Conservation (phyloP, 495 filamentous ascomycete genomes). For the Bombardia bombarda region DNA sequence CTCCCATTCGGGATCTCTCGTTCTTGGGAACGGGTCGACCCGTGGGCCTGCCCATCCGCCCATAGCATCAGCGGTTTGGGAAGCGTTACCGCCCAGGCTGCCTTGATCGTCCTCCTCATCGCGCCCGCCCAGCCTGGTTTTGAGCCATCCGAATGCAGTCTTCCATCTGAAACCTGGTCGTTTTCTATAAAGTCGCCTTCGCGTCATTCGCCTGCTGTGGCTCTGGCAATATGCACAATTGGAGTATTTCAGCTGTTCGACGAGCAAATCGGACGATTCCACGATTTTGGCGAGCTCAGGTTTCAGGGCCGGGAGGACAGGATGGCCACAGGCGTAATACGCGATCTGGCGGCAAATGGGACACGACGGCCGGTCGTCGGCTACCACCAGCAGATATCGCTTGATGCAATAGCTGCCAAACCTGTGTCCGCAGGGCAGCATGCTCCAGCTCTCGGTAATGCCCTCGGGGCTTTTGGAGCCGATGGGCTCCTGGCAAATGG, state of each 20-base stretch:
- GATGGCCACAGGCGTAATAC: slow-evolving; percentile 34
- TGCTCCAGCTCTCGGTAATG: slow-evolving; percentile 31
- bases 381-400: slow-evolving; percentile 33
- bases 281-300: background rate
- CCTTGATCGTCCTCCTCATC: no score
- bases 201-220: background rate
- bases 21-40: slow-evolving; percentile 10
- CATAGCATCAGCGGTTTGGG: background rate
- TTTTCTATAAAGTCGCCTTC: no score
- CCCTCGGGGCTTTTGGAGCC: slow-evolving; percentile 27
- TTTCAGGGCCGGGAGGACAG: slow-evolving; percentile 20
- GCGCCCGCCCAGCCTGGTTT: no score
- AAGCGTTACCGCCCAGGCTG: no score
- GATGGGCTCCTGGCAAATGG: slow-evolving; percentile 38
- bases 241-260: background rate
- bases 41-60: slow-evolving; percentile 9
- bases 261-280: background rate
- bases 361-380: slow-evolving; percentile 24
- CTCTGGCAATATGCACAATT: slow-evolving; percentile 9
- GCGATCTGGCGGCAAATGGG: slow-evolving; percentile 32
- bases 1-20: slow-evolving; percentile 20
- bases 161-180: no score
- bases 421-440: slow-evolving; percentile 35
- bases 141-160: no score
- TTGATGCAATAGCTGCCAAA: slow-evolving; percentile 42